These are phyloP conservation scores for Albifimbria verrucaria DNA, from an alignment of 2,329 filamentous ascomycete genomes.

Conservation along the genomic window DNA sequence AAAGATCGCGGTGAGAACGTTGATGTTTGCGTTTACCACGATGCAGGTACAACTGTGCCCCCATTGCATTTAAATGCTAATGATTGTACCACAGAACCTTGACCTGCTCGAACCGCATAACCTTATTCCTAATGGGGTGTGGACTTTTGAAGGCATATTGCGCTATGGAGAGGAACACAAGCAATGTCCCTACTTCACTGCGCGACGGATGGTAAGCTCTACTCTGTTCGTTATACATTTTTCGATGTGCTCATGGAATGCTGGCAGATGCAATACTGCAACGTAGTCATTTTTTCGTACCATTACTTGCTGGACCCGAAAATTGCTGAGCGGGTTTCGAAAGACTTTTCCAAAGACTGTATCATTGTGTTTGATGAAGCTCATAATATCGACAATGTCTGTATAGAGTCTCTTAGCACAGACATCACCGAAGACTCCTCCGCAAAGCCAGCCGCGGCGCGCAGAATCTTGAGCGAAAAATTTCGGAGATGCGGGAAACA, in stretches of 20 bases:
- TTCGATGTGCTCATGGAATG: constrained; percentile 6
- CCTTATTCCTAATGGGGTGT: constrained; percentile 89
- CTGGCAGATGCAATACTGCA: constrained; percentile 89
- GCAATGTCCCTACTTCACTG: constrained; percentile 96
- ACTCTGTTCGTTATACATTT: background rate
- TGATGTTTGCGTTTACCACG: constrained; percentile 92
- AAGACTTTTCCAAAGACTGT: constrained; percentile 94
- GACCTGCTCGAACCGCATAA: constrained; percentile 94
- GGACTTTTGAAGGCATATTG: constrained; percentile 86
- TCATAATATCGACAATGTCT: constrained; percentile 99
- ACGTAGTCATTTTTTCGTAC: constrained; percentile 99
- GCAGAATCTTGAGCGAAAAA: constrained; percentile 84
- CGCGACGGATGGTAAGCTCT: constrained; percentile 75
- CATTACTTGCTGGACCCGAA: constrained; percentile 97
- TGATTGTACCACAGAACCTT: constrained; percentile 61
- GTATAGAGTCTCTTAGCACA: constrained; percentile 95
- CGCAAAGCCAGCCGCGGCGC: constrained; percentile 88
- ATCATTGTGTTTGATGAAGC: constrained; percentile 99
- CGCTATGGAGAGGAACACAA: constrained; percentile 92
- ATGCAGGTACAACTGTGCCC: constrained; percentile 49
- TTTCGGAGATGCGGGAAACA: constrained; percentile 91
- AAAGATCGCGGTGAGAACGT: constrained; percentile 94
- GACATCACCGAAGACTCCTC: constrained; percentile 95
- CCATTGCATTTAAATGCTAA: constrained; percentile 7
- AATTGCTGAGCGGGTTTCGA: constrained; percentile 92